Percentiles rank a stretch among this genome's conserved stretches.
Conservation (phyloP, 306 rosid genomes). For the Cucumis melo region DNA sequence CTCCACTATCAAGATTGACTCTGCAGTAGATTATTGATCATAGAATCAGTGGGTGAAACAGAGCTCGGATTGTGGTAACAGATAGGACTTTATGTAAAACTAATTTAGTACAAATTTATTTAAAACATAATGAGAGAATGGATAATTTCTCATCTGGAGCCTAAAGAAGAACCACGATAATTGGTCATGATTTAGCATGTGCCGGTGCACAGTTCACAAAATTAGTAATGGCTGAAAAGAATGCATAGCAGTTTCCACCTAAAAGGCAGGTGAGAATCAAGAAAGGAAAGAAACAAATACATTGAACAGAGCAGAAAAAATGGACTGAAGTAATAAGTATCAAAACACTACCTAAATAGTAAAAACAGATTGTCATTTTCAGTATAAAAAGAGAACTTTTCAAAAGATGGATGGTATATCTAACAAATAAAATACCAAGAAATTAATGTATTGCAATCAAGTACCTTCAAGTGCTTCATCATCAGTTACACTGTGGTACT, state of each 20-base stretch:
- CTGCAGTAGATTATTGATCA: not conserved
- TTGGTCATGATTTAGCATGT: not conserved
- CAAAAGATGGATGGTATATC: not conserved
- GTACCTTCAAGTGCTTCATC: slow-evolving; percentile 94
- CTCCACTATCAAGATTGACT: not conserved
- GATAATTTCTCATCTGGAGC: not conserved
- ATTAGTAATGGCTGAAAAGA: not conserved
- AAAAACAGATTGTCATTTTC: not conserved
- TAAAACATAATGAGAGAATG: not conserved
- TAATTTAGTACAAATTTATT: not conserved
- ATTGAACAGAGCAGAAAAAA: not conserved
- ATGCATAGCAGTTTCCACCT: not conserved
- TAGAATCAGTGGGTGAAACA: not conserved
- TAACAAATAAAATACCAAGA: not conserved
- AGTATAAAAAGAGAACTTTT: not conserved
- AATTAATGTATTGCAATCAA: not conserved
- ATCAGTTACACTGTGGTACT: slow-evolving; percentile 65
- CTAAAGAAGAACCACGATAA: not conserved
- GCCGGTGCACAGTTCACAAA: not conserved
- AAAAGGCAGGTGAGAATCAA: not conserved
- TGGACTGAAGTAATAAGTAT: not conserved
- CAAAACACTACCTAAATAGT: not conserved
- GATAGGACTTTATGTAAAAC: not conserved
- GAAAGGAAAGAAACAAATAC: not conserved
- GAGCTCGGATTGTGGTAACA: not conserved